phyloP scores from a whole-genome alignment of 441 rosid genomes.

The Adansonia madagascariensis region DNA sequence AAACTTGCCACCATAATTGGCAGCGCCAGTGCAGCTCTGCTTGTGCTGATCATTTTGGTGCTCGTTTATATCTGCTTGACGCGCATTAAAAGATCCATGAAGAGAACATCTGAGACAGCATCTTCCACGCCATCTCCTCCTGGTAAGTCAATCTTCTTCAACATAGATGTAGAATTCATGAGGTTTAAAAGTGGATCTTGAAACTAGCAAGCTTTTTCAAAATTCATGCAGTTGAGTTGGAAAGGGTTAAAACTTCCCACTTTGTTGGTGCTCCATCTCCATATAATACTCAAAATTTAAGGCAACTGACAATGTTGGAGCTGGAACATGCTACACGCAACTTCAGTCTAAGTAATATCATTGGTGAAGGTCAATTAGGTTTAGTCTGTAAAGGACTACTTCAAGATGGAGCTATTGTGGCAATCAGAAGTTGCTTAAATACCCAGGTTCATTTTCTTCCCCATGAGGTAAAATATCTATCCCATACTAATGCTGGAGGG shows the following conservation, averaged over 20 bases:
- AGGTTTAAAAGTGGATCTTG: not conserved
- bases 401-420: slow-evolving; percentile 46
- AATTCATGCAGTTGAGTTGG: slow-evolving; percentile 36
- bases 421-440: slow-evolving; percentile 46
- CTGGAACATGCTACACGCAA: slow-evolving; percentile 46
- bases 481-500: not conserved
- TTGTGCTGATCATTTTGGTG: slow-evolving; percentile 39
- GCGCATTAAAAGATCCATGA: slow-evolving; percentile 37
- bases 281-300: slow-evolving; percentile 21
- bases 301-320: slow-evolving; percentile 42
- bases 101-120: slow-evolving; percentile 39
- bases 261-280: slow-evolving; percentile 34
- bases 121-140: slow-evolving; percentile 47
- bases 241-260: slow-evolving; percentile 33
- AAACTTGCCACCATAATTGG: slow-evolving; percentile 46
- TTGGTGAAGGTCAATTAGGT: slow-evolving; percentile 53
- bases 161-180: not conserved
- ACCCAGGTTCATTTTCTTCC: slow-evolving; percentile 33
- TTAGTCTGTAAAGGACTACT: not conserved
- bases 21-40: slow-evolving; percentile 41
- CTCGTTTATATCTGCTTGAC: slow-evolving; percentile 50
- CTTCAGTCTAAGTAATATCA: slow-evolving; percentile 46
- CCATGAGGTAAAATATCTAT: slow-evolving; percentile 39
- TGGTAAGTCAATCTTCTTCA: slow-evolving; percentile 31
- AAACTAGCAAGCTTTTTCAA: too few species aligned